Evolutionary conservation across 352 stramenopile genomes (phyloP), one percentile per base, ranked within the genome.

Genomic region (Phytophthora pini): DNA sequence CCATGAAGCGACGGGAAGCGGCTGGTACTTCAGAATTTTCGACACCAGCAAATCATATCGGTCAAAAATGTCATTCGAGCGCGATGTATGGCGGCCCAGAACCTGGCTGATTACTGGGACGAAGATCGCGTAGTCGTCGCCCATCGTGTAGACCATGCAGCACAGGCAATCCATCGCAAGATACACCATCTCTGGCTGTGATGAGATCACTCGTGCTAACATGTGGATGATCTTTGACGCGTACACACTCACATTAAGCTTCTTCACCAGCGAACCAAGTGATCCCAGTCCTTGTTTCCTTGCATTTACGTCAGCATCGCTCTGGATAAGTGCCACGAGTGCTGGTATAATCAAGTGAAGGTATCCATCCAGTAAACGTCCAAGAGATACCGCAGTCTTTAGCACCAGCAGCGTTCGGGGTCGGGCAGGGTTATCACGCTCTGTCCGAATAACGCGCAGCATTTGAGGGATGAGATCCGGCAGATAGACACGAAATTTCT

Each of bases 201-300:
- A 82, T 9, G 84, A 89, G 45, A 94, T 93, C 38, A 96, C 87
- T 56, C 88, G 86, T 22, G 87, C 82, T 2, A 96, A 71, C 85
- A 94, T 94, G 61, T 96, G 88, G 60, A 96, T 96, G 64, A 96
- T 96, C 72, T 94, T 96, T 29, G 86, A 95, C 5, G 88, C 88
- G 63, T 90, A 96, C 8, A 94, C 86, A 38, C 86, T 93, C 17
- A 96, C 86, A 41, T 96, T 96, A 29, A 96, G 79, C 72, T 94
- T 94, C 64, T 93, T 93, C n/a, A 96, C 87, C 7, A 96, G 76
- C 38, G 87, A 93, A 0, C 84, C 87, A 7, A 96, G 80, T 1
- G 88, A 94, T 0, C 87, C 85, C 5, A 96, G 70, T 11, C 81
- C 87, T 67, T 96, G 87, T 48, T 94, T 94, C 7, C 85, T 73